Conservation (phyloP, 495 filamentous ascomycete species). For the Penicillium salamii region DNA sequence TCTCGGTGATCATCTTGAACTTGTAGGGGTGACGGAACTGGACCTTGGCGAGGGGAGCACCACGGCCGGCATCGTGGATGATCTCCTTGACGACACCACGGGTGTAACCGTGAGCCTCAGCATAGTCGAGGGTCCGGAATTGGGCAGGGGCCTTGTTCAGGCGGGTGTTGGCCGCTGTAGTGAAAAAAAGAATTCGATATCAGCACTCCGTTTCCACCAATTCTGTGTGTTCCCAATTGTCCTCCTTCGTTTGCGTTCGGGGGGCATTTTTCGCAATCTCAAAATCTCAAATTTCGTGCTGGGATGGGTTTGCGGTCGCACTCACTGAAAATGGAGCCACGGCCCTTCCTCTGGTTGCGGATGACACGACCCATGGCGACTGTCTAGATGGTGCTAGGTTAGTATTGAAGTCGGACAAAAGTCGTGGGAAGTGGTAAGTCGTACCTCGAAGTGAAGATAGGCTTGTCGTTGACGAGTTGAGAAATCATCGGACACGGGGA, state of each 20-base stretch:
- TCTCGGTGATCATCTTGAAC: slow-evolving; percentile 87
- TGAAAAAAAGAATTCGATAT: slow-evolving; percentile 32
- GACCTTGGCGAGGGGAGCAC: slow-evolving; percentile 95
- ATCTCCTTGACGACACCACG: slow-evolving; percentile 98
- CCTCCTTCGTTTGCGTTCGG: slow-evolving; percentile 12
- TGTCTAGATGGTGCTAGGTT: slow-evolving; percentile 40
- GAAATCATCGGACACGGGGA: slow-evolving; percentile 42
- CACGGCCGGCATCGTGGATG: slow-evolving; percentile 97
- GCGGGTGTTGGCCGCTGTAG: slow-evolving; percentile 75
- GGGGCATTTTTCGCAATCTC: too few relatives aligned
- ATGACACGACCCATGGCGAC: slow-evolving; percentile 78
- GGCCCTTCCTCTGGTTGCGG: slow-evolving; percentile 97
- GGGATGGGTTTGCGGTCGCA: slow-evolving; percentile 36
- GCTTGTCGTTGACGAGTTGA: slow-evolving; percentile 49
- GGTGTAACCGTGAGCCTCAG: slow-evolving; percentile 95
- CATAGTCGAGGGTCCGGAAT: slow-evolving; percentile 92
- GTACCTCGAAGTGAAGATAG: slow-evolving; percentile 51
- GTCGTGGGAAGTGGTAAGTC: slow-evolving; percentile 37
- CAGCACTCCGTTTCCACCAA: slow-evolving; percentile 33
- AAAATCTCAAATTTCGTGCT: slow-evolving; percentile 13
- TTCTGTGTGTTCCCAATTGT: slow-evolving; percentile 12
- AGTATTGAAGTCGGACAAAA: slow-evolving; percentile 36
- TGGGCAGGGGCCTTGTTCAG: slow-evolving; percentile 89
- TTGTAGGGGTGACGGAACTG: slow-evolving; percentile 91
- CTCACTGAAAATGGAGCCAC: slow-evolving; percentile 97